These are phyloP conservation scores for Bryum argenteum DNA, from an alignment of 225 moss, liverwort and hornwort species.

Conservation along the genomic window DNA sequence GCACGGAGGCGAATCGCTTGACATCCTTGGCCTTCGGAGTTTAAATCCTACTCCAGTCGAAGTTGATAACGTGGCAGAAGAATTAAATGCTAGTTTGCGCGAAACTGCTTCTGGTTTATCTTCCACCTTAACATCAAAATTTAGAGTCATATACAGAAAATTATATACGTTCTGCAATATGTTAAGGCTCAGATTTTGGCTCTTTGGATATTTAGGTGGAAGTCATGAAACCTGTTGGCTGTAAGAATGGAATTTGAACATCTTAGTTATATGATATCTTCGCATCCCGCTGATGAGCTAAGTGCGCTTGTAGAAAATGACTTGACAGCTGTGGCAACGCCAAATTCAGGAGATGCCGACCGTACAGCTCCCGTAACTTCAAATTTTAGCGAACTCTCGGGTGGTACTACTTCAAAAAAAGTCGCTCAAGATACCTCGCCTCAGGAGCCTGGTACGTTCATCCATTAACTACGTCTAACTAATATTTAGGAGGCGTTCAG, in stretches of 20 bases:
- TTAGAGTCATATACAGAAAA: neutral
- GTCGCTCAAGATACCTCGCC: constrained; percentile 21
- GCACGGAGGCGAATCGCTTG: constrained; percentile 56
- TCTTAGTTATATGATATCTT: neutral
- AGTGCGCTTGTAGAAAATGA: constrained; percentile 16
- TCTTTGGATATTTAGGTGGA: constrained; percentile 20
- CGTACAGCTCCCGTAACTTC: constrained; percentile 6
- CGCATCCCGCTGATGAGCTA: constrained; percentile 10
- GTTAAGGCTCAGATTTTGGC: constrained; percentile 3
- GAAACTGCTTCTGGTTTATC: constrained; percentile 31
- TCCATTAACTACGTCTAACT: constrained; percentile 11
- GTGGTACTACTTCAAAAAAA: constrained; percentile 19
- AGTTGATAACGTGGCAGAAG: constrained; percentile 22
- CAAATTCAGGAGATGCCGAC: constrained; percentile 26
- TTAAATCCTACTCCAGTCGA: constrained; percentile 38
- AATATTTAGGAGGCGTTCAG: constrained; percentile 17
- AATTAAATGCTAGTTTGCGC: constrained; percentile 24
- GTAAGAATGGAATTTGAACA: neutral
- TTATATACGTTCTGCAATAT: neutral
- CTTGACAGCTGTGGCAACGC: constrained; percentile 32
- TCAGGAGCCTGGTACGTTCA: constrained; percentile 32
- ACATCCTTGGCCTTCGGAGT: constrained; percentile 57
- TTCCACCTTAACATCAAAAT: constrained; percentile 7
- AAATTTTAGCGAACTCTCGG: constrained; percentile 23
- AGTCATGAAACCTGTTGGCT: constrained; percentile 14